Base-by-base conservation (phyloP, 73 alveolate genomes). In the Paramecium bursaria region DNA sequence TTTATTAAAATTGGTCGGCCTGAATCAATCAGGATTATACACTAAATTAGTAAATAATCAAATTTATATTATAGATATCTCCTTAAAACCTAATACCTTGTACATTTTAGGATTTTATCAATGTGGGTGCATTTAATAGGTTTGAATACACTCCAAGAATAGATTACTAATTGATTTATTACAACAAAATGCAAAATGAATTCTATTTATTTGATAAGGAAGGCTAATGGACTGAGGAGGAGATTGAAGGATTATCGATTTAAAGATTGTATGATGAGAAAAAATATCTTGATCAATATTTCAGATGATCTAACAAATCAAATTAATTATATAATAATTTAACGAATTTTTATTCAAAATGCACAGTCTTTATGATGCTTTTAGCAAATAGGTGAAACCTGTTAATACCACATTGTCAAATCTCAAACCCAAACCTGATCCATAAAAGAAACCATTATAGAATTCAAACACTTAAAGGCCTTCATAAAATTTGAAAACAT, bases 171-270 rank as follows among this genome's bases (percentile, higher is more conserved):
- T 85, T 91, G 96, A 75, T 91, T 74, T 91, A 91, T 85, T 91
- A 86, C 14, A 90, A 91, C 75, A 67, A 73, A 39, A 80, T 47
- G 27, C 75, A 85, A 26, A 88, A 74, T 67, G 96, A 91, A 49
- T 54, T 91, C 74, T 91, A 76, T 75, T 73, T 91, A 0, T 91
- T 91, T 61, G 96, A 91, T 74, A 91, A 90, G 49, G 74, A 50
- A 39, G 96, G 96, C 14, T 75, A 88, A 74, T 91, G 96, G 96
- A 50, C 74, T 14, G 96, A 91, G 15, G 94, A 87, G 14, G 94
- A 67, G 15, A 42, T 39, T 14, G 44, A 53, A 67, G 53, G 27
- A 67, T 67, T 67, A 39, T 67, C 82, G 0, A 67, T 67, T 39
- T 53, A 67, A 17, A 67, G 19, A 35, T 19, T 67, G 23, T 67